A percentile compares a stretch with the other conserved stretches of the same genome.
phyloP scores from a whole-genome alignment of 805 yeast genomes.

The Spathaspora passalidarum region DNA sequence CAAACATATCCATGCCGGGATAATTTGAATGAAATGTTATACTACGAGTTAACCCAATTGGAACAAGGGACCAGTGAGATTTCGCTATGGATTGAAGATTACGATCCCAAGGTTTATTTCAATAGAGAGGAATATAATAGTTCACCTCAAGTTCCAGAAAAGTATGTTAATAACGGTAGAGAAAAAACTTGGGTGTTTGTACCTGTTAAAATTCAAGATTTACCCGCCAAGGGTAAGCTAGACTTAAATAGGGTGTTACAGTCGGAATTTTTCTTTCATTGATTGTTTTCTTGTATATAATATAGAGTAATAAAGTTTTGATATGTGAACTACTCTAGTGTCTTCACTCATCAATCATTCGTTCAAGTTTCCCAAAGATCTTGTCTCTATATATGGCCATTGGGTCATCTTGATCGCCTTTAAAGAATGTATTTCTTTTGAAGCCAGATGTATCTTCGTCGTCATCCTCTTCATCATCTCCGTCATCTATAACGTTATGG shows the following conservation, averaged over 20 bases:
- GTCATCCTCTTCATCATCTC: slow-evolving; percentile 27
- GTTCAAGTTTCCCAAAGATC: slow-evolving; percentile 56
- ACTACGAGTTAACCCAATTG: not conserved
- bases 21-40: not conserved
- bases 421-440: slow-evolving; percentile 53
- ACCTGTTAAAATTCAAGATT: slow-evolving; percentile 25
- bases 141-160: not conserved
- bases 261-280: slow-evolving; percentile 38
- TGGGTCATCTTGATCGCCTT: slow-evolving; percentile 55
- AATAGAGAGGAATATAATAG: slow-evolving; percentile 2
- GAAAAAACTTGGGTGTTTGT: slow-evolving; percentile 16
- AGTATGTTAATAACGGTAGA: not conserved
- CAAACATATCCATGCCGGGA: slow-evolving; percentile 2
- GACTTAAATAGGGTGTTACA: slow-evolving; percentile 28
- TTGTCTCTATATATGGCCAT: slow-evolving; percentile 61
- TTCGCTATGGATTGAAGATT: slow-evolving; percentile 11
- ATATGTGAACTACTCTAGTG: not conserved
- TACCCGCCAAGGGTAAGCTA: slow-evolving; percentile 31
- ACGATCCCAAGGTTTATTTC: slow-evolving; percentile 21
- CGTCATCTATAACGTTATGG: slow-evolving; percentile 9
- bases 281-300: not conserved
- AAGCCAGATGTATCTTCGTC: slow-evolving; percentile 15
- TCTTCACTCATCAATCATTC: slow-evolving; percentile 45
- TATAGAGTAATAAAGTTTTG: too few relatives aligned
- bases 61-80: slow-evolving; percentile 3